A percentile compares a stretch with the other conserved stretches of the same genome.
These are phyloP conservation scores for Penicillium sp. DNA, from an alignment of 2,329 filamentous ascomycete species.

Conservation along the genomic window DNA sequence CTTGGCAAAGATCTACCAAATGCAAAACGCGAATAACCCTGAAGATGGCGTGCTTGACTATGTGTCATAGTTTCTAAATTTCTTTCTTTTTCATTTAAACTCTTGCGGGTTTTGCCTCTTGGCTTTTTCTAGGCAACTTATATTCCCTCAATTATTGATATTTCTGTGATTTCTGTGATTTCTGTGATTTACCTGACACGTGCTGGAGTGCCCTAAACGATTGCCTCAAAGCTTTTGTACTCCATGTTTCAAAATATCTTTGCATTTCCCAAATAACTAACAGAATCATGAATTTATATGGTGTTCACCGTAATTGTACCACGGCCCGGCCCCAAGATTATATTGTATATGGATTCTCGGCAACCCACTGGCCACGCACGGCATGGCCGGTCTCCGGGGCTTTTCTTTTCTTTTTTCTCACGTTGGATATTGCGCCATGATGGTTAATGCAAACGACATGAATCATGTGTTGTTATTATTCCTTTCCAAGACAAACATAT, in stretches of 20 bases:
- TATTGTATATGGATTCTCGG: neutral
- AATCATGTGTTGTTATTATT: neutral
- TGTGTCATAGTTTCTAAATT: conserved; percentile 1
- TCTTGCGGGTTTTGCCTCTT: neutral
- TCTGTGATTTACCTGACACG: neutral
- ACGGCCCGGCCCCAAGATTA: neutral
- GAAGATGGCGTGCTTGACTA: conserved; percentile 6
- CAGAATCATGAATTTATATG: neutral
- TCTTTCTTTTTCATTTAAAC: neutral
- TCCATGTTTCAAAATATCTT: neutral
- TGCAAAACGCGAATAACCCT: neutral
- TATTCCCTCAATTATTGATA: neutral
- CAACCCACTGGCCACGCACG: neutral
- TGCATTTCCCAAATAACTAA: neutral
- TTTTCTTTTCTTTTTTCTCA: neutral
- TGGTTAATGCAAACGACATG: neutral
- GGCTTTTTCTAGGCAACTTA: neutral
- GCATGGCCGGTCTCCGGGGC: neutral
- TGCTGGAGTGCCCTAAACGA: neutral
- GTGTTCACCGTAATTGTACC: neutral
- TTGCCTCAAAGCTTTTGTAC: no score
- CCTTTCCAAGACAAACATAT: neutral
- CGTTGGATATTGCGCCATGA: neutral
- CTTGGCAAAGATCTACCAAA: neutral
- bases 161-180: no score